Conservation (phyloP, 177 flowering plant species). For the Vitis hybrid region DNA sequence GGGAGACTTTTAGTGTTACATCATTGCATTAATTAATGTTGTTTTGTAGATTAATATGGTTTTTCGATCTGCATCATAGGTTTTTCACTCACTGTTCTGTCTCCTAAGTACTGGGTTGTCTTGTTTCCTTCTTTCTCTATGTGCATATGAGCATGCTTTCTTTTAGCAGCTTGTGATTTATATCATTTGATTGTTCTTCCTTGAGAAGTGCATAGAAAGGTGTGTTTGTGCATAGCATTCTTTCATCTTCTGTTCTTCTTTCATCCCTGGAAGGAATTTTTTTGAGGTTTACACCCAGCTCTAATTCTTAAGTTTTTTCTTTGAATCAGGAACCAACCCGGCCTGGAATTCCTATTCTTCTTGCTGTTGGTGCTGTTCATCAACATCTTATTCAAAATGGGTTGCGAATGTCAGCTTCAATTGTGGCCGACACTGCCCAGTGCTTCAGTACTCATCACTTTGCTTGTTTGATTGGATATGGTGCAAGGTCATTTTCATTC, state of each 20-base stretch:
- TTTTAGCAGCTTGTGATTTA: not conserved
- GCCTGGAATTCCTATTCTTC: conserved; percentile 95
- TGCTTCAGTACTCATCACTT: conserved; percentile 99
- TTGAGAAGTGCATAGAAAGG: too few species aligned
- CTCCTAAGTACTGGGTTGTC: too few species aligned
- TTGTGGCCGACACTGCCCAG: conserved; percentile 97
- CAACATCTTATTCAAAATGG: conserved; percentile 99
- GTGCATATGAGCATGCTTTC: too few species aligned
- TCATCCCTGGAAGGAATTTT: not conserved
- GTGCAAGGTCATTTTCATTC: conserved; percentile 73
- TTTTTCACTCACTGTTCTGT: not conserved
- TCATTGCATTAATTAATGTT: not conserved
- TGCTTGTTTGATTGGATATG: conserved; percentile 99
- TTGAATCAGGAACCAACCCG: conserved; percentile 79
- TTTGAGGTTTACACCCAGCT: too few species aligned
- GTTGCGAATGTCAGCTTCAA: conserved; percentile 89
- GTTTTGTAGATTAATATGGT: not conserved
- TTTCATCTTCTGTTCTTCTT: not conserved
- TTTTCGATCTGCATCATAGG: not conserved
- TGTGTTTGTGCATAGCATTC: not conserved
- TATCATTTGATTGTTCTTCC: not conserved
- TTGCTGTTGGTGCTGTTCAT: conserved; percentile 99
- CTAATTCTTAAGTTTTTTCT: not conserved
- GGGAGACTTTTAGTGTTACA: not conserved
- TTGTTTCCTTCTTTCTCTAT: too few species aligned